Evolutionary conservation across 768 basidiomycete species (phyloP), one percentile per base, ranked within the genome.

Genomic region (Hygrocybe coccinea): DNA sequence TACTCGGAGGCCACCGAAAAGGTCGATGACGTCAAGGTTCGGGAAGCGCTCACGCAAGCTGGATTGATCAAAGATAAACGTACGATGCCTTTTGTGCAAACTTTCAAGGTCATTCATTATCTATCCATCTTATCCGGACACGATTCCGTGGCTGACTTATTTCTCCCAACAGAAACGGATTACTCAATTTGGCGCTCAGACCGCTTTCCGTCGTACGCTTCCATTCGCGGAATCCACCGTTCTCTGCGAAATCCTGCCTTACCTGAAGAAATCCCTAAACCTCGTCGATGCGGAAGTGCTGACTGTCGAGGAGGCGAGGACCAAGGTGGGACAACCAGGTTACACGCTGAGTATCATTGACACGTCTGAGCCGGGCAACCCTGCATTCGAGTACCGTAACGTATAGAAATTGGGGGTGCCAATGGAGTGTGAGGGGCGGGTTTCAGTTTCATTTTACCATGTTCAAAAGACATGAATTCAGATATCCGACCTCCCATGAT

Each of bases 31-130:
- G 83, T 74, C 36, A 86, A 84, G 68, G 82, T 95, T 50, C 80
- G 85, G 68, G 76, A 83, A 63, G 61, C 81, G 60, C 67, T 98
- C 67, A 79, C 78, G 8, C 77, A 82, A 66, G 79, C 76, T 19
- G 93, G 91, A 4, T 67, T 97, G 68, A 86, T 94, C 73, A 97
- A 97, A 79, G 93, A 98, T 74, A 98, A 98, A 77, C 83, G 86
- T 41, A 81, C 81, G 39, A 98, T 97, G 95, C 95, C 95, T 5
- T 97, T 95, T 73, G 83, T 94, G 45, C 90, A 95, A 56, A 74
- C 79, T 29, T 89, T 97, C 85, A 95, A 97, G 86, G 95, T 94
- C 51, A 36, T n/a, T 11, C n/a, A n/a, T 46, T 17, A 2, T 7
- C 7, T 2, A 77, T 61, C 7, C 22, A 39, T 1, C 11, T 17